Evolutionary conservation across 177 flowering plant species (phyloP).

Genomic region (Vitis hybrid): DNA sequence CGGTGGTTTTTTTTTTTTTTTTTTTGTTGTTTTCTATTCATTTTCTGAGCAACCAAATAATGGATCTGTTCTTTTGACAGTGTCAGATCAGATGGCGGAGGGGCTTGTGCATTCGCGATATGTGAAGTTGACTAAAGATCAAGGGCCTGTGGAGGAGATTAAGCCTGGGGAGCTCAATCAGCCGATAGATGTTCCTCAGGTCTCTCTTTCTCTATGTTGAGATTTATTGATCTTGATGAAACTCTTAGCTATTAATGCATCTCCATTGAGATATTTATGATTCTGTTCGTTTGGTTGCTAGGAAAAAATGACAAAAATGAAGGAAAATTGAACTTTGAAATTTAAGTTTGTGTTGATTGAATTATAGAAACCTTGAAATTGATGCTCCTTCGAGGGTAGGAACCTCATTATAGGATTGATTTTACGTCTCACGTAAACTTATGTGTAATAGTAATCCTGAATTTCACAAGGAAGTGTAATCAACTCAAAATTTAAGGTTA

Average conservation of each 20-base stretch:
- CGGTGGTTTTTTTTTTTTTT: not conserved
- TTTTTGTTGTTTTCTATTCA: not conserved
- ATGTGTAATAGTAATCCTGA: too few relatives aligned
- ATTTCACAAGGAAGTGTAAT: too few relatives aligned
- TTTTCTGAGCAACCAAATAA: not conserved
- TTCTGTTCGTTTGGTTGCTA: too few relatives aligned
- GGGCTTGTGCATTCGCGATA: conserved; percentile 42
- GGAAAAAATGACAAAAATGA: too few relatives aligned
- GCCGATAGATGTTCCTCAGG: conserved; percentile 57
- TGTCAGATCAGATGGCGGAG: conserved; percentile 30
- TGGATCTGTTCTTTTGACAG: not conserved
- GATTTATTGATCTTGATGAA: too few relatives aligned
- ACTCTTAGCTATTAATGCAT: too few relatives aligned
- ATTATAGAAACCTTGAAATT: too few relatives aligned
- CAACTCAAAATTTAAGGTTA: too few relatives aligned
- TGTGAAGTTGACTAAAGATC: conserved; percentile 60
- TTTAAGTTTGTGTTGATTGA: not conserved
- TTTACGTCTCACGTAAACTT: too few relatives aligned
- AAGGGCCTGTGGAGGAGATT: conserved; percentile 48
- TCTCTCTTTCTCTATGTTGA: conserved; percentile 1
- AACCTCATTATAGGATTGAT: too few relatives aligned
- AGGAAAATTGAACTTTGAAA: not conserved
- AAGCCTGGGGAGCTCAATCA: conserved; percentile 68
- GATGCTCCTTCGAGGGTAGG: too few relatives aligned
- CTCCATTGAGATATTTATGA: too few relatives aligned